phyloP scores from a whole-genome alignment of 768 basidiomycete genomes.

The Amanita brunnescens region DNA sequence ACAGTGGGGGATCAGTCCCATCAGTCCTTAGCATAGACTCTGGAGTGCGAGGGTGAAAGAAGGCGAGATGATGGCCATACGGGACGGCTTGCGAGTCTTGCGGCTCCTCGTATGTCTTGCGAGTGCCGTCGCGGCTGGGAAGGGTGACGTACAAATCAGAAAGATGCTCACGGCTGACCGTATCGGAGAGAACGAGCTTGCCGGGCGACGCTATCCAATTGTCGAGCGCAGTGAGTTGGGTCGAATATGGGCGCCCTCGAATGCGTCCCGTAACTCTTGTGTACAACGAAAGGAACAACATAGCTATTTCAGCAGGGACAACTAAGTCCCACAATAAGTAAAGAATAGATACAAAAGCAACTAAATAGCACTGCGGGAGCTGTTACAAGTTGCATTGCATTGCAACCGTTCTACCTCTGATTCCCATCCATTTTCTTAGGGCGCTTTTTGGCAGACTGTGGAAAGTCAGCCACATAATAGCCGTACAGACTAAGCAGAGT shows the following conservation, averaged over 20 bases:
- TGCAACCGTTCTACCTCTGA: no score
- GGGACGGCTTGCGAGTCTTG: constrained; percentile 32
- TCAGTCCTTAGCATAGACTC: constrained; percentile 51
- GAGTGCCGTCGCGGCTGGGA: constrained; percentile 61
- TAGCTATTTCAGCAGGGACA: no score
- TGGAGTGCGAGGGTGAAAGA: constrained; percentile 62
- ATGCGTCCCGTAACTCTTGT: neutral
- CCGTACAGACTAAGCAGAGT: constrained; percentile 59
- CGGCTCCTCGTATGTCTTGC: constrained; percentile 34
- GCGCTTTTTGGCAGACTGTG: constrained; percentile 9
- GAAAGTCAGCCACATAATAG: constrained; percentile 50
- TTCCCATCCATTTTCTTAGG: neutral
- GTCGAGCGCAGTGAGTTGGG: constrained; percentile 28
- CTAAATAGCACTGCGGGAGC: no score
- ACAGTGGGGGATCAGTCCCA: constrained; percentile 64
- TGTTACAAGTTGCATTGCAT: no score
- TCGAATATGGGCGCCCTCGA: neutral
- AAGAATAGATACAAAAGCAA: no score
- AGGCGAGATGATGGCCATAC: constrained; percentile 64
- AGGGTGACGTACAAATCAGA: constrained; percentile 60
- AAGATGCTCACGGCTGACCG: constrained; percentile 46
- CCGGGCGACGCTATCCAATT: constrained; percentile 46
- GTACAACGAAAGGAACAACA: no score
- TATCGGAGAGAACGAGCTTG: constrained; percentile 36
- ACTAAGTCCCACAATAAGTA: no score